phyloP scores from a whole-genome alignment of 768 basidiomycete species.

The Mycena vitilis region DNA sequence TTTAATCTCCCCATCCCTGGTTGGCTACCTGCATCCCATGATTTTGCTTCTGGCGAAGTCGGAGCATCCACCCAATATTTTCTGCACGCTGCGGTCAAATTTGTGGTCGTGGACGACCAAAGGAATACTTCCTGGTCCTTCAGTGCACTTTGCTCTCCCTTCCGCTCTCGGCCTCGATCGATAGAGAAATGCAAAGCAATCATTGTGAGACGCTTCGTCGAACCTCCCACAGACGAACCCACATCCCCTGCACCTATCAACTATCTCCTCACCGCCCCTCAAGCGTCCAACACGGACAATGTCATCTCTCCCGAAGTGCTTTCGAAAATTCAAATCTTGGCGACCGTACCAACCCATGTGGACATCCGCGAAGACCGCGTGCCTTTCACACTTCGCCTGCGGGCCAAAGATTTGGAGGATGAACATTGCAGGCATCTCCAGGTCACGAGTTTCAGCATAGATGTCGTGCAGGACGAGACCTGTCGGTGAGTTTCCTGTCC shows the following conservation, averaged over 20 bases:
- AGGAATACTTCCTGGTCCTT: slow-evolving; percentile 56
- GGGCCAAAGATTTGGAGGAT: slow-evolving; percentile 62
- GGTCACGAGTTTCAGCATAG: slow-evolving; percentile 64
- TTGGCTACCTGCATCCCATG: slow-evolving; percentile 81
- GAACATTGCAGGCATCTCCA: slow-evolving; percentile 66
- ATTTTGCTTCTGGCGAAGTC: slow-evolving; percentile 60
- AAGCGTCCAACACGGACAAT: slow-evolving; percentile 33
- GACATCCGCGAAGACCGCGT: slow-evolving; percentile 59
- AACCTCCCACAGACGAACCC: slow-evolving; percentile 50
- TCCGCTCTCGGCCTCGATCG: slow-evolving; percentile 57
- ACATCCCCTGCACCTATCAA: slow-evolving; percentile 50
- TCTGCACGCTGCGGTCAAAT: slow-evolving; percentile 75
- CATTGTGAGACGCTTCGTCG: slow-evolving; percentile 64
- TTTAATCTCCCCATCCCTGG: slow-evolving; percentile 91
- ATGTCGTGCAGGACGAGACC: slow-evolving; percentile 73
- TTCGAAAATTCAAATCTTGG: slow-evolving; percentile 72
- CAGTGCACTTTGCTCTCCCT: slow-evolving; percentile 66
- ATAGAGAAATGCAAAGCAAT: slow-evolving; percentile 58
- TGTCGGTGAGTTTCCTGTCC: slow-evolving; percentile 62
- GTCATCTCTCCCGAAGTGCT: slow-evolving; percentile 65
- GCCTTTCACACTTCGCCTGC: slow-evolving; percentile 70
- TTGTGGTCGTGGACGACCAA: slow-evolving; percentile 58
- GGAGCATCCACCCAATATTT: slow-evolving; percentile 69
- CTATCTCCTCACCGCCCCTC: slow-evolving; percentile 55
- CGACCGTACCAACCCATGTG: slow-evolving; percentile 68